Percentiles rank a stretch among this genome's conserved stretches.
phyloP scores from a whole-genome alignment of 2,329 filamentous ascomycete genomes.

The Huntiella decipiens region DNA sequence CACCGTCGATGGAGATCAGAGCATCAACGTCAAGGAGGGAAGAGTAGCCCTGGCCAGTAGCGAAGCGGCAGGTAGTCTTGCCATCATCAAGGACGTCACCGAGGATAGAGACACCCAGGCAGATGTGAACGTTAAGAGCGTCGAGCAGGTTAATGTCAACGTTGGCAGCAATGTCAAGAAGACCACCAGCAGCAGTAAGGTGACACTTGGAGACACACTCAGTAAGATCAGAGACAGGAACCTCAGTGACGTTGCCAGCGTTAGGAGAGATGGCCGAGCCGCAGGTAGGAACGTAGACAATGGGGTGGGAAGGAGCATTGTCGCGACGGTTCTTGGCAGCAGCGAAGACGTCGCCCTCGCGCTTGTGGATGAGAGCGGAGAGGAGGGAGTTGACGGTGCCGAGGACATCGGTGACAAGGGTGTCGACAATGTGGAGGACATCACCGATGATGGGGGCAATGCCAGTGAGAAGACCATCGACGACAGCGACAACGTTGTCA shows the following conservation, averaged over 20 bases:
- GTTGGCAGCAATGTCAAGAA: constrained; percentile 5
- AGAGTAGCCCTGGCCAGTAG: constrained; percentile 5
- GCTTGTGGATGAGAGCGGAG: constrained; percentile 8
- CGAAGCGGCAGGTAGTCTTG: constrained; percentile 9
- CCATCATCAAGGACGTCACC: background rate
- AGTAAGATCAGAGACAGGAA: constrained; percentile 2
- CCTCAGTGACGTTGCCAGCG: constrained; percentile 4
- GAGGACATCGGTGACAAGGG: background rate
- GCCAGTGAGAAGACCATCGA: constrained; percentile 3
- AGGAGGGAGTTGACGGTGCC: constrained; percentile 6
- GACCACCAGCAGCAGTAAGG: constrained; percentile 7
- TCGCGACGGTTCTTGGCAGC: background rate
- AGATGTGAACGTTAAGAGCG: constrained; percentile 13
- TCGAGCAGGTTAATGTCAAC: constrained; percentile 13
- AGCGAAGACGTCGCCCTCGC: constrained; percentile 3
- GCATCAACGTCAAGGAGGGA: constrained; percentile 1
- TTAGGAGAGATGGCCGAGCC: constrained; percentile 9
- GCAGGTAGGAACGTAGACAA: constrained; percentile 34
- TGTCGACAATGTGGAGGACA: constrained; percentile 3
- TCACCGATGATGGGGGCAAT: constrained; percentile 4
- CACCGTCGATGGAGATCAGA: background rate
- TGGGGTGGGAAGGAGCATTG: constrained; percentile 27
- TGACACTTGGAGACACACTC: constrained; percentile 11
- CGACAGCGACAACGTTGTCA: constrained; percentile 2
- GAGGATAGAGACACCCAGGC: constrained; percentile 10